A percentile compares a stretch with the other conserved stretches of the same genome.
These are phyloP conservation scores for Nicotiana knightiana DNA, from an alignment of 257 asterid species.

Conservation along the genomic window DNA sequence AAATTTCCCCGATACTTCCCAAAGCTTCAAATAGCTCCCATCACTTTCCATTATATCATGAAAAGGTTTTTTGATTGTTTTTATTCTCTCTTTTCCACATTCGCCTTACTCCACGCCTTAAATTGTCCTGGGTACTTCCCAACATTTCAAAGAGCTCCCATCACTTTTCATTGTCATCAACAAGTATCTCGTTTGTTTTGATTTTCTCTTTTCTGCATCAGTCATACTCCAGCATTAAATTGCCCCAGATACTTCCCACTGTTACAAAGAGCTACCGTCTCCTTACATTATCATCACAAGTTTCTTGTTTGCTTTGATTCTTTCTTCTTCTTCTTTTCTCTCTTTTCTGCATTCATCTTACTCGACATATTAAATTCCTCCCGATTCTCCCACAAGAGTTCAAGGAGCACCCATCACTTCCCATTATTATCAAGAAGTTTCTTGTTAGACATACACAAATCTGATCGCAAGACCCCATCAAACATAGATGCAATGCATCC, in stretches of 20 bases:
- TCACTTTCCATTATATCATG: neutral
- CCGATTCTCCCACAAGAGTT: neutral
- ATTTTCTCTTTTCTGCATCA: neutral
- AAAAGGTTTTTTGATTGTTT: neutral
- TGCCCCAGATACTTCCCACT: neutral
- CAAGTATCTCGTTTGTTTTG: neutral
- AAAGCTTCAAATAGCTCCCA: neutral
- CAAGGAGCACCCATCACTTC: neutral
- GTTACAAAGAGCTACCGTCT: neutral
- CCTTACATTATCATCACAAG: neutral
- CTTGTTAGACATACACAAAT: neutral
- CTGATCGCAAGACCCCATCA: neutral
- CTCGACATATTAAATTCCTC: neutral
- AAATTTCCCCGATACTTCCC: neutral
- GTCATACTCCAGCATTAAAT: neutral
- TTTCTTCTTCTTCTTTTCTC: neutral
- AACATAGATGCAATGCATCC: neutral
- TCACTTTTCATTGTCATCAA: neutral
- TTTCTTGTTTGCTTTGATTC: neutral
- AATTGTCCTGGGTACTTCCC: neutral
- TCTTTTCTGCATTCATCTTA: neutral
- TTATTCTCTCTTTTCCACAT: neutral
- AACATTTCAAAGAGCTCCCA: neutral
- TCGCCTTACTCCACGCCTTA: neutral
- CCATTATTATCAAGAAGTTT: neutral